A percentile compares a stretch with the other conserved stretches of the same genome.
Evolutionary conservation across 495 filamentous ascomycete genomes (phyloP).

Genomic region (Annulohypoxylon moriforme): DNA sequence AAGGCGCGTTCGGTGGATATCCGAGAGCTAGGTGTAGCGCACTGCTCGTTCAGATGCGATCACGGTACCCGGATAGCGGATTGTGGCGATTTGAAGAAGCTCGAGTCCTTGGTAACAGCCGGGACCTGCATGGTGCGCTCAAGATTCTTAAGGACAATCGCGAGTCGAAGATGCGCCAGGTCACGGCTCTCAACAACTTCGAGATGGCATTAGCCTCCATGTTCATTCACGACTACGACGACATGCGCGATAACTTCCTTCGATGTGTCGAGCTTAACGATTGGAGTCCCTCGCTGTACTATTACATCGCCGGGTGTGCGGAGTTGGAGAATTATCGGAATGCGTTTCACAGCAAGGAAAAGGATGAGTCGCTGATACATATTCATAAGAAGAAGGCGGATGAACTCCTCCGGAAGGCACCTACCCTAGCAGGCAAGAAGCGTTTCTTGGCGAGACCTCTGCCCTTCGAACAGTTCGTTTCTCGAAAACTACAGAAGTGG

Average conservation of each 20-base stretch:
- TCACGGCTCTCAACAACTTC: constrained; percentile 82
- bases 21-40: constrained; percentile 74
- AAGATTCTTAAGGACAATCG: constrained; percentile 66
- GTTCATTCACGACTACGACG: constrained; percentile 78
- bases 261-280: constrained; percentile 86
- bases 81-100: constrained; percentile 94
- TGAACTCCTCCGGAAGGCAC: constrained; percentile 76
- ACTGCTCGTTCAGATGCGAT: constrained; percentile 79
- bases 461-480: constrained; percentile 90
- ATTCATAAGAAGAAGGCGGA: constrained; percentile 70
- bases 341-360: constrained; percentile 62
- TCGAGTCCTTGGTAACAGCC: constrained; percentile 76
- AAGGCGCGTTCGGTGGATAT: constrained; percentile 69
- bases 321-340: constrained; percentile 84
- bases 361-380: constrained; percentile 60
- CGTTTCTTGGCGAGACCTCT: constrained; percentile 88
- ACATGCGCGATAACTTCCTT: constrained; percentile 78
- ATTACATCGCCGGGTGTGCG: constrained; percentile 83
- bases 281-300: constrained; percentile 91
- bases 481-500: constrained; percentile 90
- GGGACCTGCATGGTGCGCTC: constrained; percentile 74
- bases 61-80: constrained; percentile 80
- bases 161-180: constrained; percentile 85
- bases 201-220: constrained; percentile 83
- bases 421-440: constrained; percentile 83